A percentile compares a stretch with the other conserved stretches of the same genome.
Evolutionary conservation across 225 moss, liverwort and hornwort genomes (phyloP).

Genomic region (Thuidium tamariscinum): DNA sequence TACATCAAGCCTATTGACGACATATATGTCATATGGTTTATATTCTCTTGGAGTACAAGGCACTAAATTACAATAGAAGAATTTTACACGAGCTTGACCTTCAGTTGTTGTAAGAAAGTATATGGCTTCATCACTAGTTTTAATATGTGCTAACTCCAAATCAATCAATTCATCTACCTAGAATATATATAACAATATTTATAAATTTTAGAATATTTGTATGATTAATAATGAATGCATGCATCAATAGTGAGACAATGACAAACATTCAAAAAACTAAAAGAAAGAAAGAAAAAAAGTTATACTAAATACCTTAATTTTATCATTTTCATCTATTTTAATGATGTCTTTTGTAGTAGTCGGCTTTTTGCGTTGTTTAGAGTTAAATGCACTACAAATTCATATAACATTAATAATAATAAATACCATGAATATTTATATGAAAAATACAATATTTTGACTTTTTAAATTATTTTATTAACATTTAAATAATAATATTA

Average conservation of each 20-base stretch:
- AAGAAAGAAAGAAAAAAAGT: too few relatives aligned
- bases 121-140: neutral
- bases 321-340: neutral
- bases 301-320: neutral
- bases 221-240: neutral
- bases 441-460: rapidly evolving
- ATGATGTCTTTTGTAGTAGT: neutral
- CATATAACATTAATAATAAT: neutral
- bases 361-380: neutral
- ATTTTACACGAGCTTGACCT: neutral
- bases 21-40: neutral
- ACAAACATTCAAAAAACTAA: too few relatives aligned
- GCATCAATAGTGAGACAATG: too few relatives aligned
- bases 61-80: neutral
- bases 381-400: neutral
- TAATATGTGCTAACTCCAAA: neutral
- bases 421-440: neutral
- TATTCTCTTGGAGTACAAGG: neutral
- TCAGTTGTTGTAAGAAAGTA: neutral
- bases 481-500: too few relatives aligned
- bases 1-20: neutral
- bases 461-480: neutral
- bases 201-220: neutral
- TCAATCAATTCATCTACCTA: neutral
- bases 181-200: neutral